Percentiles rank a stretch among this genome's conserved stretches.
Evolutionary conservation across 495 filamentous ascomycete genomes (phyloP).

Genomic region (Penicillium canescens): DNA sequence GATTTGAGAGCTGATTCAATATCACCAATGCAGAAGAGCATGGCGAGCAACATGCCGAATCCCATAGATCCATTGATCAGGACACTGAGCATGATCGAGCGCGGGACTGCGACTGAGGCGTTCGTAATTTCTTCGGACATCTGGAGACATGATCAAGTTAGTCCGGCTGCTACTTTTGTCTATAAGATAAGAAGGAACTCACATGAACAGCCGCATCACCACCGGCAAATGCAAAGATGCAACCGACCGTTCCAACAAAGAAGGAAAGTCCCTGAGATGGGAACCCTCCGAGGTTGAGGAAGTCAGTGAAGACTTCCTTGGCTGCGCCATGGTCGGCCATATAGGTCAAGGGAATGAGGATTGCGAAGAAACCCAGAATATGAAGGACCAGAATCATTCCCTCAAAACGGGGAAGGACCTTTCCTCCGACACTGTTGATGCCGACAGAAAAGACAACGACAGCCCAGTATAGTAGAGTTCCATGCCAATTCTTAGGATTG

Average conservation of each 20-base stretch:
- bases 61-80: conserved; percentile 51
- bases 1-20: conserved; percentile 34
- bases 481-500: conserved; percentile 38
- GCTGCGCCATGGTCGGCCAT: conserved; percentile 43
- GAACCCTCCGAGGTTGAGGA: conserved; percentile 48
- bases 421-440: conserved; percentile 43
- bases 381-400: conserved; percentile 48
- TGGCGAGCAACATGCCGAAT: conserved; percentile 49
- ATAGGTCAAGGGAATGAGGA: conserved; percentile 50
- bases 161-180: background rate
- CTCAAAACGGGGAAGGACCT: conserved; percentile 46
- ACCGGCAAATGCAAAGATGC: conserved; percentile 44
- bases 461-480: conserved; percentile 45
- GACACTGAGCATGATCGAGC: conserved; percentile 44
- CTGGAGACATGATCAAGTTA: conserved; percentile 17
- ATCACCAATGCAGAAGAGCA: conserved; percentile 50
- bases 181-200: conserved; percentile 6
- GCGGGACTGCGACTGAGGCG: conserved; percentile 46
- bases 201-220: conserved; percentile 45
- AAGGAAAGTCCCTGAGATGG: conserved; percentile 41
- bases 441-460: conserved; percentile 34
- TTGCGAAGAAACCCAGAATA: conserved; percentile 51
- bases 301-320: conserved; percentile 46
- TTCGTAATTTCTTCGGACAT: conserved; percentile 57
- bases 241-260: conserved; percentile 44